Base-by-base conservation (phyloP, 2,329 filamentous ascomycete species). In the Catunica adiposa region DNA sequence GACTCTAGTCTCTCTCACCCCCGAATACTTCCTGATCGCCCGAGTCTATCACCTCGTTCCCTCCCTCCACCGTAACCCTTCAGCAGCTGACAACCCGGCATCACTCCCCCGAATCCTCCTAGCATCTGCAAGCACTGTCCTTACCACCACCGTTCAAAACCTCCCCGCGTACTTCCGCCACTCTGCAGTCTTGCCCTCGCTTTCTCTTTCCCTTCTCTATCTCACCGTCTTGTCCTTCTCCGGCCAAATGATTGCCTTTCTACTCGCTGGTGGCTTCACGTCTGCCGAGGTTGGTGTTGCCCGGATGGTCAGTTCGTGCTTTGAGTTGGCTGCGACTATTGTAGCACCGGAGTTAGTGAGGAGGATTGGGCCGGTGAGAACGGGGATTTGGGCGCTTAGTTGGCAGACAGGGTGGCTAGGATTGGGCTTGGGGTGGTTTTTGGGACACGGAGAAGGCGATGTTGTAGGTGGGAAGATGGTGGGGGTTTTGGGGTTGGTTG, bases 371-470 rank as follows among this genome's bases (percentile, higher is more conserved):
- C 68, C 74, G 1, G 70, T 86, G 6, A 70, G 85, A n/a, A 73
- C 76, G 0, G 85, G 84, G 0, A 71, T 88, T 2, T 89, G 85
- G 85, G 80, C 79, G 59, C 63, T 83, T 8, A 80, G 75, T 56
- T 85, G 80, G 77, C 83, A 88, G 63, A 69, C 83, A n/a, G 56
- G 70, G 2, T 80, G 74, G 61, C 67, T 82, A 3, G 69, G 68
- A 1, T 68, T 64, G 0, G 76, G 71, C 0, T 65, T 73, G 2
- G 61, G 63, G 1, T 64, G 70, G 17, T 77, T 77, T 61, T 51
- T 70, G n/a, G 29, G 11, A 11, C 62, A 61, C 53, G 63, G 60
- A 1, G 61, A 63, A 9, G 42, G 23, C 3, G 54, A 53, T 17
- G 25, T 47, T 3, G 34, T 46, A 2, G 56, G 34, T 3, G 61